Evolutionary conservation across 495 filamentous ascomycete genomes (phyloP), one percentile per base, ranked within the genome.

Genomic region (Penicillium bialowiezense): DNA sequence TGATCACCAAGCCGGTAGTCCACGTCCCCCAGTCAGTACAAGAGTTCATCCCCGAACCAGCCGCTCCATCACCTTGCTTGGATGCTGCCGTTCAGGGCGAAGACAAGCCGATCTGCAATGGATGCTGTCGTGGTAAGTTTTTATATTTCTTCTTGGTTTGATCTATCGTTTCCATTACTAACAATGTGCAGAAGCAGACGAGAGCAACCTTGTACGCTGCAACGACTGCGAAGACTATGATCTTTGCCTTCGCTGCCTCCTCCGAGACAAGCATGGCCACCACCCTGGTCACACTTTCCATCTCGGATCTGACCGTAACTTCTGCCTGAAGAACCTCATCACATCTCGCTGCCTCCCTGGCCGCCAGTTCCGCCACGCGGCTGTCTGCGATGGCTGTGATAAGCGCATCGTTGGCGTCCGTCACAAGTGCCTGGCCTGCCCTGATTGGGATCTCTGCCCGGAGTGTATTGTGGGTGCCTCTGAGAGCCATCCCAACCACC

Each of bases 371-470:
- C 73, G 77, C 32, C 93, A 99, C 71, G 84, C 84, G 43, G 93
- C 93, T 33, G 84, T 95, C 54, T 99, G 93, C 62, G 93, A 99
- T 71, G 89, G 90, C 34, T 99, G 93, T 67, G 89, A 99, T 50
- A 86, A 87, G 77, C 81, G 79, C 58, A 95, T 98, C 58, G 78
- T 80, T 60, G 93, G 93, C 57, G 81, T 95, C 35, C 92, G 93
- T 57, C 87, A 97, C 80, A 99, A 99, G 79, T 99, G 93, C 72
- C 76, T 97, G 54, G 85, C 87, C 58, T 99, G 93, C 76, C 93
- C 95, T 24, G 93, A 99, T 63, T 99, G 88, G 89, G 93, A 99
- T 56, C 96, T 88, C 73, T 99, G 93, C 74, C 77, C 79, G n/a
- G 71, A 76, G 4, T 99, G 93, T 69, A 68, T 87, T 42, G 68